These are phyloP conservation scores for Tolypocladium nubicola DNA, from an alignment of 2,329 filamentous ascomycete species.

Conservation along the genomic window DNA sequence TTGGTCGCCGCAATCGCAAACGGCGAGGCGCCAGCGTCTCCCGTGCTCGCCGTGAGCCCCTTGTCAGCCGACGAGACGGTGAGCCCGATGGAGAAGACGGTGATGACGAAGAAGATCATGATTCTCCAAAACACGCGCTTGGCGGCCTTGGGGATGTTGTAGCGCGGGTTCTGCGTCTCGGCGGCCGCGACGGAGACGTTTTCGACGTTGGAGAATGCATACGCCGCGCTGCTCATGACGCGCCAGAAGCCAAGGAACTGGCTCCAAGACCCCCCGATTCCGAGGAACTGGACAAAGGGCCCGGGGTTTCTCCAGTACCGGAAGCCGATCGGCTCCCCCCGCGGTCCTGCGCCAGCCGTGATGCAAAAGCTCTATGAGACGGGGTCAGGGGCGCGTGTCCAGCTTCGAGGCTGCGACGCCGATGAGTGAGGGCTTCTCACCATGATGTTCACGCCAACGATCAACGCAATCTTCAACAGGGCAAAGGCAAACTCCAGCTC, in stretches of 20 bases:
- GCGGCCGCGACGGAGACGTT: slow-evolving; percentile 34
- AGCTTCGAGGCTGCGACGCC: no score
- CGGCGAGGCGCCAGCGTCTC: slow-evolving; percentile 32
- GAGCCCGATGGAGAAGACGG: slow-evolving; percentile 40
- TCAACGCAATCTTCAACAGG: slow-evolving; percentile 46
- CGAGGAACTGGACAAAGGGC: slow-evolving; percentile 34
- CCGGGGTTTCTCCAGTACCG: slow-evolving; percentile 49
- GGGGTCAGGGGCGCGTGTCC: no score
- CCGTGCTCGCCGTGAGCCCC: slow-evolving; percentile 11
- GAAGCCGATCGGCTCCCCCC: slow-evolving; percentile 48
- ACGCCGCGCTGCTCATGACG: slow-evolving; percentile 21
- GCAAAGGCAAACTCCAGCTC: slow-evolving; percentile 50
- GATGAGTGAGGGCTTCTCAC: slow-evolving; percentile 16
- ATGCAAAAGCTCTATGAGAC: slow-evolving; percentile 3
- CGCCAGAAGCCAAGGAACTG: slow-evolving; percentile 37
- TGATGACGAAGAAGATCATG: slow-evolving; percentile 39
- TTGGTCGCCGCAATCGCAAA: slow-evolving; percentile 41
- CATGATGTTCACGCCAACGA: slow-evolving; percentile 54
- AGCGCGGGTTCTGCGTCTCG: slow-evolving; percentile 36
- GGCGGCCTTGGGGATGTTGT: slow-evolving; percentile 36
- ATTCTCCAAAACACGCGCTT: slow-evolving; percentile 48
- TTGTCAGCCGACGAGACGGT: slow-evolving; percentile 32
- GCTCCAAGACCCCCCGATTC: slow-evolving; percentile 38
- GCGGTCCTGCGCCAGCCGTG: slow-evolving; percentile 4
- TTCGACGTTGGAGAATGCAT: slow-evolving; percentile 41